Evolutionary conservation across 2,329 filamentous ascomycete species (phyloP), one percentile per base, ranked within the genome.

Genomic region (Nemania sp.): DNA sequence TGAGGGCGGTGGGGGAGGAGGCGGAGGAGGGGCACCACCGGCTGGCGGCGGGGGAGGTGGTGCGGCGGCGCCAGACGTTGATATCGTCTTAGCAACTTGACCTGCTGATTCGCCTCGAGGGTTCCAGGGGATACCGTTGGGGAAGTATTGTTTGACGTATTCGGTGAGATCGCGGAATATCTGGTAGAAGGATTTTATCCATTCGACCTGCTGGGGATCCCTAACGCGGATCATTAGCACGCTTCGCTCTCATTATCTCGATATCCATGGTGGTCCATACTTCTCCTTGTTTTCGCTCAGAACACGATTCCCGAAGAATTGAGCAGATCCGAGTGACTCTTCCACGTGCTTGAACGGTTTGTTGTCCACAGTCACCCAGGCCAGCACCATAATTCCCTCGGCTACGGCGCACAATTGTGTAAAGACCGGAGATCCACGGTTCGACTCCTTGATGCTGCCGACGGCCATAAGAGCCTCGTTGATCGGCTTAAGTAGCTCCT

Each of bases 231-330:
- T n/a, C 38, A 55, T 76, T 45, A 76, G 74, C 43, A 67, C 55
- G n/a, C 15, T 43, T 53, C 3, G 20, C 15, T n/a, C n/a, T n/a
- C n/a, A n/a, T n/a, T n/a, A n/a, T n/a, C n/a, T n/a, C n/a, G n/a
- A 15, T 13, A 27, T 29, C 18, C 11, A 26, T 8, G 8, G 26
- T 22, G 24, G 57, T 47, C 27, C 73, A 47, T 74, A 76, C 82
- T 86, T 88, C 60, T 89, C 94, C 82, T 97, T 98, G 80, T 92
- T 90, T 75, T 97, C 92, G 82, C 94, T 97, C 73, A 98, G 83
- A 43, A 99, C 93, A 74, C 94, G 90, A 83, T 99, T 98, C 38
- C 96, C 96, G 75, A 93, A 98, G 83, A 97, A 97, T 79, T 98
- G 92, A 47, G 94, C 93, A 58, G 93, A 91, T 32, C 91, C 90